phyloP scores from a whole-genome alignment of 2,329 filamentous ascomycete genomes.

The Beauveria scarabaeidicola region DNA sequence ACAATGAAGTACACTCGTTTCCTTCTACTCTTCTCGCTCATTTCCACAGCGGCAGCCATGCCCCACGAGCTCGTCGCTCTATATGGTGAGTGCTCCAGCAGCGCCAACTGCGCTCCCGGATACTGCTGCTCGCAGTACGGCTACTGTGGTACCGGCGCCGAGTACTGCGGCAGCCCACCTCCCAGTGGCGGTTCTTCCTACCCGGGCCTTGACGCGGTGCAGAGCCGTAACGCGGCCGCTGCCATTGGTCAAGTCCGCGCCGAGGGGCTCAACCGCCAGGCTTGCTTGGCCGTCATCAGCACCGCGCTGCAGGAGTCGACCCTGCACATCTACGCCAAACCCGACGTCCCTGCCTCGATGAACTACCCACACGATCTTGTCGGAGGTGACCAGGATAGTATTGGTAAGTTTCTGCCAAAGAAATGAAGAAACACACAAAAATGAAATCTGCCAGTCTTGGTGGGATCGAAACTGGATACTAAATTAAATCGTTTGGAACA shows the following conservation, averaged over 20 bases:
- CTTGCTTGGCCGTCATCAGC: slow-evolving; percentile 6
- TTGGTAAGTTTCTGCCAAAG: background rate
- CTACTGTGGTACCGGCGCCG: slow-evolving; percentile 15
- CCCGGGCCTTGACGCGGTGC: slow-evolving; percentile 1
- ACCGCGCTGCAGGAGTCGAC: slow-evolving; percentile 10
- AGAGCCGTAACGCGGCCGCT: slow-evolving; percentile 8
- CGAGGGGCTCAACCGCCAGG: slow-evolving; percentile 1
- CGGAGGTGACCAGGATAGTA: slow-evolving; percentile 6
- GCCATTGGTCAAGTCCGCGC: slow-evolving; percentile 8
- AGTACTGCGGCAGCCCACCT: slow-evolving; percentile 17
- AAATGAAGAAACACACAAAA: background rate
- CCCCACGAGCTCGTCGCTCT: slow-evolving; percentile 7
- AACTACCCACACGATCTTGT: slow-evolving; percentile 11
- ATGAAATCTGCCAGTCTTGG: background rate
- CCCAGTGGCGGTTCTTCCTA: background rate
- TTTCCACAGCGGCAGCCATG: background rate
- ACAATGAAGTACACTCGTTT: slow-evolving; percentile 2
- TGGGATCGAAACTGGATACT: background rate
- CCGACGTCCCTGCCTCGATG: background rate
- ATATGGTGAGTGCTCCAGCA: slow-evolving; percentile 15
- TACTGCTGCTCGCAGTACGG: slow-evolving; percentile 16
- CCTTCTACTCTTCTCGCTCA: background rate
- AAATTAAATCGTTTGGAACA: background rate
- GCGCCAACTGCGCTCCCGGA: slow-evolving; percentile 9
- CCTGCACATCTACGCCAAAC: slow-evolving; percentile 7